Evolutionary conservation across 352 stramenopile genomes (phyloP).

Genomic region (Globisporangium middletonii): DNA sequence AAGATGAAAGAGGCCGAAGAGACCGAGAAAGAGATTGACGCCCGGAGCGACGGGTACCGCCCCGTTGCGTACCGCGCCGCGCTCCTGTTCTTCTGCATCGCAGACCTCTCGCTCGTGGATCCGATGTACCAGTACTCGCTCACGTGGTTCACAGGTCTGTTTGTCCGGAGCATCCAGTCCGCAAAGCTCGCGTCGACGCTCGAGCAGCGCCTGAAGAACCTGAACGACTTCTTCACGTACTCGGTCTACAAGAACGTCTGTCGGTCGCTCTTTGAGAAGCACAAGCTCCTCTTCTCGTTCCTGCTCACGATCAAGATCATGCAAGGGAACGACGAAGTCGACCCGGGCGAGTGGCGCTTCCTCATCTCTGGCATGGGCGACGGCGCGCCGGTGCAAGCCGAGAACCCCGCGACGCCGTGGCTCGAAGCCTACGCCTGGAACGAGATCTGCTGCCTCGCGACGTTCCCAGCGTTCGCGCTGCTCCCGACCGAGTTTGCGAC

Average conservation of each 20-base stretch:
- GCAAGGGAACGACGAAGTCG: conserved; percentile 74
- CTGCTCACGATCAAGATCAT: conserved; percentile 87
- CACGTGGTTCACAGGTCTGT: conserved; percentile 91
- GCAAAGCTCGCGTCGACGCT: conserved; percentile 65
- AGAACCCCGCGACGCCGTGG: conserved; percentile 53
- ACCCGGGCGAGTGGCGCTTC: conserved; percentile 88
- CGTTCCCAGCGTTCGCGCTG: conserved; percentile 54
- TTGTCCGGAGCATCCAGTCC: conserved; percentile 84
- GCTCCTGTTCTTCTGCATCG: conserved; percentile 90
- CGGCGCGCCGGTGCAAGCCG: conserved; percentile 25
- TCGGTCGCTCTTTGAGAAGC: conserved; percentile 90
- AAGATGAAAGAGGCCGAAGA: conserved; percentile 91
- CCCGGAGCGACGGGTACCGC: conserved; percentile 79
- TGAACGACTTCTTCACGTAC: conserved; percentile 93
- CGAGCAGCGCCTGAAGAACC: conserved; percentile 69
- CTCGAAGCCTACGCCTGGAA: conserved; percentile 75
- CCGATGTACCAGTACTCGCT: conserved; percentile 92
- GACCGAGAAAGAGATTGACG: conserved; percentile 89
- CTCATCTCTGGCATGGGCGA: conserved; percentile 81
- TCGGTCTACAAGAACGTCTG: conserved; percentile 94
- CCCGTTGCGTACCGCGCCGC: conserved; percentile 85
- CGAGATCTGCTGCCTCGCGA: conserved; percentile 70
- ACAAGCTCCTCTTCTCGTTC: conserved; percentile 94
- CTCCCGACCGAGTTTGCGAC: conserved; percentile 43
- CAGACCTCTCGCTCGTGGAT: conserved; percentile 83